These are phyloP conservation scores for Crithidia expoeki DNA, from an alignment of 208 protist genomes.

Conservation along the genomic window DNA sequence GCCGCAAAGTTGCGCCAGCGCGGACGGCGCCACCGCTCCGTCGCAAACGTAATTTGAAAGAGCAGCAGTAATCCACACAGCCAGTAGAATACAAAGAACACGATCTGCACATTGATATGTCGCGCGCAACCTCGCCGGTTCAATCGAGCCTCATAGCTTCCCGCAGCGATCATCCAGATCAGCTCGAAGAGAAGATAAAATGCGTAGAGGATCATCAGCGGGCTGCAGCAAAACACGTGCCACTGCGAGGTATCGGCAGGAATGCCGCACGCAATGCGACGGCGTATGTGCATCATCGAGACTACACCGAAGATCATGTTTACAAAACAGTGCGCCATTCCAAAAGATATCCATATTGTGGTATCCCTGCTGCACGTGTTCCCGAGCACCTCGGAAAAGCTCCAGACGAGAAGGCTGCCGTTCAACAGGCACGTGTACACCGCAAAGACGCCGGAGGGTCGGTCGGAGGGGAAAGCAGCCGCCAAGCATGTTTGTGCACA, in stretches of 20 bases:
- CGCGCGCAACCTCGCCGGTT: constrained; percentile 31
- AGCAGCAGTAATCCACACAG: constrained; percentile 32
- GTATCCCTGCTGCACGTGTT: constrained; percentile 26
- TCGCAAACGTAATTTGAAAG: constrained; percentile 62
- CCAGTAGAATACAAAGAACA: constrained; percentile 52
- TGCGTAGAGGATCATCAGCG: constrained; percentile 43
- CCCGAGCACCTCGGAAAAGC: constrained; percentile 45
- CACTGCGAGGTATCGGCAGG: constrained; percentile 24
- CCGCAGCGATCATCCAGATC: constrained; percentile 55
- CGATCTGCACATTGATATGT: constrained; percentile 55
- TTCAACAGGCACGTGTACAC: constrained; percentile 54
- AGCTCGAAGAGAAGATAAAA: constrained; percentile 66
- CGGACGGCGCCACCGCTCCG: constrained; percentile 55
- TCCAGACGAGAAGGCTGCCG: constrained; percentile 53
- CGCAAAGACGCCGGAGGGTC: constrained; percentile 68
- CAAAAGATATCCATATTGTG: constrained; percentile 39
- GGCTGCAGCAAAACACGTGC: constrained; percentile 47
- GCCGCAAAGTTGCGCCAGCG: constrained; percentile 54
- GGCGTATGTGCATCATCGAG: constrained; percentile 52
- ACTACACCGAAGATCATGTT: constrained; percentile 70
- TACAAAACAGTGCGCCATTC: constrained; percentile 55
- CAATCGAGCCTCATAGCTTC: neutral
- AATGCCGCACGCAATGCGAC: constrained; percentile 60
- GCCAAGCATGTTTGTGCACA: constrained; percentile 16
- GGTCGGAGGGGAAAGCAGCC: constrained; percentile 59